Conservation (phyloP, 352 stramenopile genomes). For the Pythium scleroteichum region DNA sequence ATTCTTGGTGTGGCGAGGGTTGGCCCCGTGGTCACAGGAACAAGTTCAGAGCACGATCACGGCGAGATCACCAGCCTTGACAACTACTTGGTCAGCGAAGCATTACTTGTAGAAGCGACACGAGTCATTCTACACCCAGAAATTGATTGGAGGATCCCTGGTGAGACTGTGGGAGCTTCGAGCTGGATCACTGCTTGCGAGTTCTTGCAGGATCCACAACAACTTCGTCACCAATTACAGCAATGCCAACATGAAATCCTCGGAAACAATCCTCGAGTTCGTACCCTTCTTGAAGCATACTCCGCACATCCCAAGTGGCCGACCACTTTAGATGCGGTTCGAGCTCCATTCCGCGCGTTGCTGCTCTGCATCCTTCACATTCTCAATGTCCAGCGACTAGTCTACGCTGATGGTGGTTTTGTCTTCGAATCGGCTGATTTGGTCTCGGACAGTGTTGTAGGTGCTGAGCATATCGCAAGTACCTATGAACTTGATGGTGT, state of each 20-base stretch:
- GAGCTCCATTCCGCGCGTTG: constrained; percentile 22
- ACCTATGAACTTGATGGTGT: constrained; percentile 17
- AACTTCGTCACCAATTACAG: constrained; percentile 22
- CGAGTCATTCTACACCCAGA: constrained; percentile 46
- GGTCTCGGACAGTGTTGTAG: neutral
- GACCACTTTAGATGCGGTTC: constrained; percentile 1
- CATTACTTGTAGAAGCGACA: constrained; percentile 51
- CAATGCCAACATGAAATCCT: neutral
- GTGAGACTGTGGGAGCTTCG: constrained; percentile 55
- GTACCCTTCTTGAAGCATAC: constrained; percentile 38
- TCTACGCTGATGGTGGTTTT: constrained; percentile 31
- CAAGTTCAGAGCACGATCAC: constrained; percentile 1
- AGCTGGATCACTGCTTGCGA: constrained; percentile 51
- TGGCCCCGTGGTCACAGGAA: neutral
- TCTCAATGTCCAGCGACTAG: constrained; percentile 32
- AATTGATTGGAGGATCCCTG: constrained; percentile 38
- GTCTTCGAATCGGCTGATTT: neutral
- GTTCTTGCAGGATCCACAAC: constrained; percentile 36
- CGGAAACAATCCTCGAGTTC: constrained; percentile 4
- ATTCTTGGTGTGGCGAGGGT: constrained; percentile 10
- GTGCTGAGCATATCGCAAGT: neutral
- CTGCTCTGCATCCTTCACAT: constrained; percentile 47
- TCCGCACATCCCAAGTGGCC: constrained; percentile 28
- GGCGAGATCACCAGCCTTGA: constrained; percentile 41
- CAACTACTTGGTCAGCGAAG: constrained; percentile 58